phyloP scores from a whole-genome alignment of 306 rosid genomes.

The Rosa rugosa region DNA sequence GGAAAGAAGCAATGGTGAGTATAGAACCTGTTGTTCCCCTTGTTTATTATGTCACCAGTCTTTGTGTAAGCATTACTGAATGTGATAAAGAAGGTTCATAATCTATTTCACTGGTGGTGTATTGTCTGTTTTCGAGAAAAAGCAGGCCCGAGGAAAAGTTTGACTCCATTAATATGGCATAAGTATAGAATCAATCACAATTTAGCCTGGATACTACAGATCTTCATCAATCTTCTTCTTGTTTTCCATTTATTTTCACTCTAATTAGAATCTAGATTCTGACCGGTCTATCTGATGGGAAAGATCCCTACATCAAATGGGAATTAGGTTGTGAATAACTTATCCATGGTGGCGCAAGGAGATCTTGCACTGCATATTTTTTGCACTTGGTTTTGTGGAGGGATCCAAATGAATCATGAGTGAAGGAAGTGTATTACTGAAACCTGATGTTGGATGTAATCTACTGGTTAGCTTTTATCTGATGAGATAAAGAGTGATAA shows the following conservation, averaged over 20 bases:
- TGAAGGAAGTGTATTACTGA: background rate
- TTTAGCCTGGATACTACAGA: slow-evolving; percentile 16
- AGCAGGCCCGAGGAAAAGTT: slow-evolving; percentile 36
- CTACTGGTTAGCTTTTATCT: slow-evolving; percentile 2
- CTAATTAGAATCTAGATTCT: slow-evolving; percentile 1
- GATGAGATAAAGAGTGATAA: background rate
- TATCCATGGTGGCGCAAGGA: slow-evolving; percentile 8
- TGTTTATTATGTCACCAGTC: slow-evolving; percentile 22
- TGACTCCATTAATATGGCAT: slow-evolving; percentile 31
- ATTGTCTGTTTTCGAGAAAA: slow-evolving; percentile 17
- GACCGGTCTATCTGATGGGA: background rate
- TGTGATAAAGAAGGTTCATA: slow-evolving; percentile 21
- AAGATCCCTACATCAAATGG: background rate
- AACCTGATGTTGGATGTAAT: slow-evolving; percentile 2
- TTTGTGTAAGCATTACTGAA: slow-evolving; percentile 27
- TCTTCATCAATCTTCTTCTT: slow-evolving; percentile 16
- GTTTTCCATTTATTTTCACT: background rate
- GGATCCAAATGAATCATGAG: background rate
- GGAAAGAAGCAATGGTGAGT: slow-evolving; percentile 77
- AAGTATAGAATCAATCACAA: slow-evolving; percentile 12
- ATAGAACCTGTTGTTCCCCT: background rate
- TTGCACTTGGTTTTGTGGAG: slow-evolving; percentile 5
- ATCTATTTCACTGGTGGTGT: slow-evolving; percentile 32
- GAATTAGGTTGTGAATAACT: background rate
- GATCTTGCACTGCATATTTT: background rate